These are phyloP conservation scores for Lentinula guzmanii DNA, from an alignment of 768 basidiomycete species.

Conservation along the genomic window DNA sequence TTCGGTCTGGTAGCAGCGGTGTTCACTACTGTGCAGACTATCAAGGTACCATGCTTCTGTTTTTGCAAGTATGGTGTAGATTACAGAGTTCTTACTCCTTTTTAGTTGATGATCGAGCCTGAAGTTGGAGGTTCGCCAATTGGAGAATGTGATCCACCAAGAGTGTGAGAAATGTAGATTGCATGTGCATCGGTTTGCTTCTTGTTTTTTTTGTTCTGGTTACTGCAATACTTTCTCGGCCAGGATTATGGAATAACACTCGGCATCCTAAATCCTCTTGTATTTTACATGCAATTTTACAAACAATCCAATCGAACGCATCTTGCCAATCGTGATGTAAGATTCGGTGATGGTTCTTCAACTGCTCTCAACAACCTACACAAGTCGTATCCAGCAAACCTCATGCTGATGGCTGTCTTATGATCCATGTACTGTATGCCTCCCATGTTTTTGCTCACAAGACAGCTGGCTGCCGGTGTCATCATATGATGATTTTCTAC, in stretches of 20 bases:
- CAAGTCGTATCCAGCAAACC: too few species aligned
- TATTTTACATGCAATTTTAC: too few species aligned
- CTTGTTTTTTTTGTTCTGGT: too few species aligned
- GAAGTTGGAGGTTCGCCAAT: conserved; percentile 29
- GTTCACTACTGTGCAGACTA: conserved; percentile 79
- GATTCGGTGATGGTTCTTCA: too few species aligned
- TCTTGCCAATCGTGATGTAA: too few species aligned
- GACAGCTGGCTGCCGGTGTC: background rate
- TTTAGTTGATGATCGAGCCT: conserved; percentile 67
- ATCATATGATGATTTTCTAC: background rate
- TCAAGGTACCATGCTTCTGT: conserved; percentile 40
- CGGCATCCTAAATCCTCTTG: too few species aligned
- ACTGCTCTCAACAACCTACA: too few species aligned
- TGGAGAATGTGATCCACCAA: conserved; percentile 8
- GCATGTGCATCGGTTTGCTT: background rate
- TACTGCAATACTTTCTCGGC: too few species aligned
- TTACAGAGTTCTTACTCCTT: conserved; percentile 2
- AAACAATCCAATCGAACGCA: too few species aligned
- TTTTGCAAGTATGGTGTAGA: background rate
- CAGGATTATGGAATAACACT: too few species aligned
- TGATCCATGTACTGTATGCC: background rate
- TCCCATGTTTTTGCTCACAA: background rate
- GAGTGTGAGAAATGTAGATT: background rate
- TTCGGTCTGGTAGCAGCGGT: conserved; percentile 70
- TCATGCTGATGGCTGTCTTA: background rate